Evolutionary conservation across 768 basidiomycete species (phyloP), one percentile per base, ranked within the genome.

Genomic region (Leccinum longicurvipes): DNA sequence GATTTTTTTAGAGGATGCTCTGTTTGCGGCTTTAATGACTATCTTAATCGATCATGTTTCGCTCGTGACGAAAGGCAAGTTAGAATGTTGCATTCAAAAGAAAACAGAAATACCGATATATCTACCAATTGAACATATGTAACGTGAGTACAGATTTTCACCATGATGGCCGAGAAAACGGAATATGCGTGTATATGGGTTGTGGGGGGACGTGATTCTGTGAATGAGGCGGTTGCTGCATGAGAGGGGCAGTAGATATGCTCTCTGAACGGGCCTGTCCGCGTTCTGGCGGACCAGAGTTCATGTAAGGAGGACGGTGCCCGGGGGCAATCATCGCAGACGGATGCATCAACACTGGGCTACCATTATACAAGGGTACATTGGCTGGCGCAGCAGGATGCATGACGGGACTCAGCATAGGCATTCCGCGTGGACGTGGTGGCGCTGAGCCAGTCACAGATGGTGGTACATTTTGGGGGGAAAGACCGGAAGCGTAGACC

Each of bases 331-430:
- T 70, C 68, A 79, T 75, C 50, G 77, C 75, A 29, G 75, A 76
- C 6, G 76, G 66, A 49, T 75, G 87, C 76, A 91, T 81, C 68
- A 91, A 68, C 17, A 84, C 82, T 11, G 89, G 88, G 64, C 87
- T 89, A 34, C 79, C 72, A 6, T 76, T 78, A 68, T 89, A 90
- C 80, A 89, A 84, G 15, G 77, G 67, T 48, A 69, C 56, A 47
- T 65, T 72, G 7, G 63, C 65, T 50, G 79, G 72, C 23, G 74
- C 73, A n/a, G 82, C 79, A 67, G 81, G 81, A 31, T 81, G 72
- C 74, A 88, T 77, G n/a, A 80, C 81, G n/a, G 89, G 89, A 66
- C 87, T 90, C 72, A 90, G 81, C 68, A 87, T 72, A 14, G 81
- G 70, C 72, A 87, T 73, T 50, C 74, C 77, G 24, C 82, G 83